Percentiles rank a stretch among this genome's conserved stretches.
Evolutionary conservation across 257 asterid genomes (phyloP).

Genomic region (Rehmannia glutinosa): DNA sequence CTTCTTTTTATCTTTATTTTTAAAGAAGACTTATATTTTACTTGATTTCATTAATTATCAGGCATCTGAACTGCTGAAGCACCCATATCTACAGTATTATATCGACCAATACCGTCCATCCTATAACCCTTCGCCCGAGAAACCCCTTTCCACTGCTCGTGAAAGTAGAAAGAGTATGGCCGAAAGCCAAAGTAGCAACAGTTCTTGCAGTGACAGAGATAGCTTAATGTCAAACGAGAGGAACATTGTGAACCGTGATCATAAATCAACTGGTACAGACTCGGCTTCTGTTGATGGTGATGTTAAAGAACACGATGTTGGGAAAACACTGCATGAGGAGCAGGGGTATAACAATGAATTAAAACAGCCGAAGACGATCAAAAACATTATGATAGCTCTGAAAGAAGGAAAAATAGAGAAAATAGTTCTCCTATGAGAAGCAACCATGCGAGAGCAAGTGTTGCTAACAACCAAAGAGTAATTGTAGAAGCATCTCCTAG

Average conservation of each 20-base stretch:
- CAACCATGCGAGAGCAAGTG: conserved; percentile 34
- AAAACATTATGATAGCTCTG: conserved; percentile 71
- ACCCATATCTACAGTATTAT: conserved; percentile 83
- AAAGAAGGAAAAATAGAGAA: conserved; percentile 82
- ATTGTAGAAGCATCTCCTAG: conserved; percentile 56
- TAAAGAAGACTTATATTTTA: not conserved
- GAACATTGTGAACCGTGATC: conserved; percentile 35
- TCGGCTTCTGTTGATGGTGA: conserved; percentile 40
- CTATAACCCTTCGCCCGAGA: conserved; percentile 38
- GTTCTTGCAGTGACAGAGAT: conserved; percentile 92
- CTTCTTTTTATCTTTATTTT: no score
- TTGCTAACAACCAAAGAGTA: conserved; percentile 36
- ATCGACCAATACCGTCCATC: conserved; percentile 73
- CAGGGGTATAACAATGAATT: conserved; percentile 31
- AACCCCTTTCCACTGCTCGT: conserved; percentile 33
- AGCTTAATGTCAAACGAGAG: conserved; percentile 57
- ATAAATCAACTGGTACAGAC: conserved; percentile 34
- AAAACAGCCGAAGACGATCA: conserved; percentile 69
- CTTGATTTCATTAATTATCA: conserved; percentile 30
- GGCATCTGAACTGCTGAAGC: conserved; percentile 89
- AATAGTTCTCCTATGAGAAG: conserved; percentile 80
- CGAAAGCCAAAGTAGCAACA: conserved; percentile 91
- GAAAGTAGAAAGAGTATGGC: conserved; percentile 54
- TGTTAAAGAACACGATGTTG: conserved; percentile 34
- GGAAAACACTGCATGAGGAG: conserved; percentile 32